Evolutionary conservation across 1,139 yeast genomes (phyloP).

Genomic region (Maudiozyma humilis): DNA sequence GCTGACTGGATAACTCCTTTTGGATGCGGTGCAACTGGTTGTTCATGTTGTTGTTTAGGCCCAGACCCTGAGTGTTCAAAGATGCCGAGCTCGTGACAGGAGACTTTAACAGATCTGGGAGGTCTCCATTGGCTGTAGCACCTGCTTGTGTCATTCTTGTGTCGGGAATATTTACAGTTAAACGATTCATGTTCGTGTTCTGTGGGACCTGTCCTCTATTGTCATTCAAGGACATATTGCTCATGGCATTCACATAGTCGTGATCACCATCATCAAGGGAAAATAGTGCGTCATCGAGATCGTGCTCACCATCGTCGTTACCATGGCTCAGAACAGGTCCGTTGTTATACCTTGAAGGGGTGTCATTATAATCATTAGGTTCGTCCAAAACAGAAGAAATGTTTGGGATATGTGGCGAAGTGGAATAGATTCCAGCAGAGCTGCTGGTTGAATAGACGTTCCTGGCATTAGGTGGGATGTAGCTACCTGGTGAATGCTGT

Average conservation of each 20-base stretch:
- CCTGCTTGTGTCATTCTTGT: not conserved
- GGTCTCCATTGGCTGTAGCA: conserved; percentile 10
- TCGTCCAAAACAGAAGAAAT: conserved; percentile 24
- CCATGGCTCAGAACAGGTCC: not conserved
- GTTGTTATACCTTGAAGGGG: not conserved
- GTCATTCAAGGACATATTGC: conserved; percentile 18
- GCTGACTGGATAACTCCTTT: not conserved
- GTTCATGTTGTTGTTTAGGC: not conserved
- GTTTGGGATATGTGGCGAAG: conserved; percentile 25
- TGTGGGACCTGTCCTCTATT: conserved; percentile 2
- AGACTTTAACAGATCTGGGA: conserved; percentile 30
- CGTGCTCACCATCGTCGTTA: conserved; percentile 23
- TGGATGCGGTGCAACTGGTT: not conserved
- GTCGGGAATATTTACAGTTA: not conserved
- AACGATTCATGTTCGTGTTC: conserved; percentile 4
- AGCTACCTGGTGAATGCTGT: conserved; percentile 43
- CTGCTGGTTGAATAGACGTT: conserved; percentile 8
- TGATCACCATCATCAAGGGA: conserved; percentile 35
- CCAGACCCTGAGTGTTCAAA: not conserved
- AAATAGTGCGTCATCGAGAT: conserved; percentile 37
- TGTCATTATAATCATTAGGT: conserved; percentile 7
- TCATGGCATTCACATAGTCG: conserved; percentile 25
- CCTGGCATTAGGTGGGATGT: conserved; percentile 65
- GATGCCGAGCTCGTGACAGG: conserved; percentile 12
- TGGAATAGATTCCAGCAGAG: conserved; percentile 8